Percentiles rank a stretch among this genome's conserved stretches.
Evolutionary conservation across 2,329 filamentous ascomycete species (phyloP).

Genomic region (Delphinella strobiligena): DNA sequence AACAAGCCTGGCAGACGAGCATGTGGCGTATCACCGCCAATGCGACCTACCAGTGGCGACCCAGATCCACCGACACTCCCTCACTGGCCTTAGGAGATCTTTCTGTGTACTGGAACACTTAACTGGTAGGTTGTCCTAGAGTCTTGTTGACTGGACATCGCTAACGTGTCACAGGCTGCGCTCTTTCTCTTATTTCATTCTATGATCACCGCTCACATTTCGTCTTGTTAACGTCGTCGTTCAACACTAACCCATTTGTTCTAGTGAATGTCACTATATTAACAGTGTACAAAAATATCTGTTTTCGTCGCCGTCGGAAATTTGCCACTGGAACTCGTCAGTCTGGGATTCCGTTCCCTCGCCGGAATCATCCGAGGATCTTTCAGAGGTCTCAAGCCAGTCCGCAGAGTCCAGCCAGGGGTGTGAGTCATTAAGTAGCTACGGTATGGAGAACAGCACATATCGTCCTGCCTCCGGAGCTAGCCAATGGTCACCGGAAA

Average conservation of each 20-base stretch:
- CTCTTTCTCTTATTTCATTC: slow-evolving; percentile 1
- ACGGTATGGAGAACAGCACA: slow-evolving; percentile 29
- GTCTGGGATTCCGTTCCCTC: slow-evolving; percentile 9
- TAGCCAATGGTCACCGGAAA: slow-evolving; percentile 18
- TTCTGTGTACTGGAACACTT: not conserved
- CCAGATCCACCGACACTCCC: too few species aligned
- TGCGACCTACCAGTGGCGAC: too few species aligned
- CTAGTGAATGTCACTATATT: slow-evolving; percentile 10
- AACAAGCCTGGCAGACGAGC: not conserved
- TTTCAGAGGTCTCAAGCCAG: slow-evolving; percentile 5
- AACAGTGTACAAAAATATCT: slow-evolving; percentile 6
- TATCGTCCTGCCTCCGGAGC: slow-evolving; percentile 14
- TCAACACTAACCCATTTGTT: slow-evolving; percentile 4
- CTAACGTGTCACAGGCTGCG: slow-evolving; percentile 6
- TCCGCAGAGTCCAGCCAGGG: slow-evolving; percentile 8
- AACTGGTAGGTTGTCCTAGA: slow-evolving; percentile 6
- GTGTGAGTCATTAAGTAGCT: slow-evolving; percentile 18
- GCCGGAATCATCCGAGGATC: slow-evolving; percentile 8
- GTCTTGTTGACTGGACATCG: not conserved
- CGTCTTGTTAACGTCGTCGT: not conserved
- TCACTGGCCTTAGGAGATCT: too few species aligned
- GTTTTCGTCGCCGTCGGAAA: slow-evolving; percentile 8
- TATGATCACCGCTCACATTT: not conserved
- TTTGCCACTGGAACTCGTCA: slow-evolving; percentile 10
- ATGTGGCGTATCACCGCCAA: too few species aligned